phyloP scores from a whole-genome alignment of 2,329 filamentous ascomycete genomes.

The Penicillium sp. region DNA sequence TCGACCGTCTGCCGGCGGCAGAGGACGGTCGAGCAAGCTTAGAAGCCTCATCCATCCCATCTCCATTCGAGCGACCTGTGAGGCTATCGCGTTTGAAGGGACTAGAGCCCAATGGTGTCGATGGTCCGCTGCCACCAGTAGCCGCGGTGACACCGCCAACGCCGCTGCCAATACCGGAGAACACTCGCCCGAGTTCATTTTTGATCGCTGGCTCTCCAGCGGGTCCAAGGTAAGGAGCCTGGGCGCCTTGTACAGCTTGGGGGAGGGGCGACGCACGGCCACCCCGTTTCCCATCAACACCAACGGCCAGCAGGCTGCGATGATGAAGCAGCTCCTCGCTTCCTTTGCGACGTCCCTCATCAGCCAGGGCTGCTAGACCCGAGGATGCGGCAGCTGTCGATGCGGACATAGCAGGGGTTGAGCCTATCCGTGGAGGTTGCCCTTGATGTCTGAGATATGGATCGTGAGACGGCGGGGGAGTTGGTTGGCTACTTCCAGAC shows the following conservation, averaged over 20 bases:
- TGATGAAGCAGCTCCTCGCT: constrained; percentile 59
- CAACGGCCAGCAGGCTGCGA: constrained; percentile 70
- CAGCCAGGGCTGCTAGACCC: constrained; percentile 27
- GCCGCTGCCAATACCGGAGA: constrained; percentile 82
- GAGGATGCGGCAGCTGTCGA: constrained; percentile 30
- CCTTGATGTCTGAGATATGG: constrained; percentile 32
- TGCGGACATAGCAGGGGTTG: constrained; percentile 25
- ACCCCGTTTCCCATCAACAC: constrained; percentile 71
- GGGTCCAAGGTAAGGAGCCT: constrained; percentile 74
- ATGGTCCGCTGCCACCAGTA: constrained; percentile 50
- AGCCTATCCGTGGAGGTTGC: constrained; percentile 35
- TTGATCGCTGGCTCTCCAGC: constrained; percentile 85
- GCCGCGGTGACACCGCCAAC: constrained; percentile 54
- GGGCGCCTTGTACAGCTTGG: constrained; percentile 89
- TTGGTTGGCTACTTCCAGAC: constrained; percentile 34
- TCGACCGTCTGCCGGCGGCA: constrained; percentile 56
- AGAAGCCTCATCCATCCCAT: constrained; percentile 34
- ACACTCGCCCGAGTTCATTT: constrained; percentile 91
- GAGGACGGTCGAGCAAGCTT: constrained; percentile 45
- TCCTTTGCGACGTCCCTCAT: constrained; percentile 44
- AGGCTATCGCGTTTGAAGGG: constrained; percentile 53
- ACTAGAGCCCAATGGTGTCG: constrained; percentile 55
- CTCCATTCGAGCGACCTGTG: constrained; percentile 46
- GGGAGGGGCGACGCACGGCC: constrained; percentile 84
- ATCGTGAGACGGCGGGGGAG: constrained; percentile 36